These are phyloP conservation scores for Boletus bicolor DNA, from an alignment of 768 basidiomycete species.

Conservation along the genomic window DNA sequence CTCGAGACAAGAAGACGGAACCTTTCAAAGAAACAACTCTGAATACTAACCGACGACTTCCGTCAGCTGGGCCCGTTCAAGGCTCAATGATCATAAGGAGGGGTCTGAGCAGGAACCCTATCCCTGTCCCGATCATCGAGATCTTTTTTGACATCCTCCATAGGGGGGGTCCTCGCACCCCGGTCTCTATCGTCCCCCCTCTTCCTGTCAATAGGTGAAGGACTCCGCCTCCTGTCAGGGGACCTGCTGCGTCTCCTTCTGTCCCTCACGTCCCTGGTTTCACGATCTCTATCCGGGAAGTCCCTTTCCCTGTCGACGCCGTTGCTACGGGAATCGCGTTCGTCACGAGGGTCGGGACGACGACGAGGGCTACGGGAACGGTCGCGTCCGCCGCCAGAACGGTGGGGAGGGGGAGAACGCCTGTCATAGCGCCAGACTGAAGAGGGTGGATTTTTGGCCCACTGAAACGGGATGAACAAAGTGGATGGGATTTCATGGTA, in stretches of 20 bases:
- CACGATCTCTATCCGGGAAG: constrained; percentile 29
- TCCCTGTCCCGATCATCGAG: constrained; percentile 51
- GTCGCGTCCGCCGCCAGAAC: constrained; percentile 39
- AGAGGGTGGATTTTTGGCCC: constrained; percentile 82
- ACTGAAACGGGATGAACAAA: constrained; percentile 38
- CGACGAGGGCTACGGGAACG: constrained; percentile 57
- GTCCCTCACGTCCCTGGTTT: constrained; percentile 42
- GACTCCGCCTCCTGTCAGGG: constrained; percentile 46
- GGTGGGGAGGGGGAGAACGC: constrained; percentile 44
- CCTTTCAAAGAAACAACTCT: background rate
- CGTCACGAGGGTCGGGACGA: constrained; percentile 36
- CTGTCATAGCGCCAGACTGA: constrained; percentile 78
- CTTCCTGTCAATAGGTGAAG: constrained; percentile 39
- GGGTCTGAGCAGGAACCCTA: constrained; percentile 46
- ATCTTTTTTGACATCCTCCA: constrained; percentile 41
- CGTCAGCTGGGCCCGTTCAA: background rate
- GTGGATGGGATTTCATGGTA: background rate
- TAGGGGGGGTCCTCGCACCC: constrained; percentile 48
- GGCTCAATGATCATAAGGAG: constrained; percentile 54
- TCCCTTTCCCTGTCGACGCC: constrained; percentile 37
- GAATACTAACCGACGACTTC: constrained; percentile 7
- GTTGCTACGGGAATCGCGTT: constrained; percentile 38
- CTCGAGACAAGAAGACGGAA: background rate
- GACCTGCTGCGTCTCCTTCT: constrained; percentile 49
- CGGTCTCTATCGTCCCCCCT: constrained; percentile 48